These are phyloP conservation scores for Trichoderma semiorbis DNA, from an alignment of 2,329 filamentous ascomycete genomes.

Conservation along the genomic window DNA sequence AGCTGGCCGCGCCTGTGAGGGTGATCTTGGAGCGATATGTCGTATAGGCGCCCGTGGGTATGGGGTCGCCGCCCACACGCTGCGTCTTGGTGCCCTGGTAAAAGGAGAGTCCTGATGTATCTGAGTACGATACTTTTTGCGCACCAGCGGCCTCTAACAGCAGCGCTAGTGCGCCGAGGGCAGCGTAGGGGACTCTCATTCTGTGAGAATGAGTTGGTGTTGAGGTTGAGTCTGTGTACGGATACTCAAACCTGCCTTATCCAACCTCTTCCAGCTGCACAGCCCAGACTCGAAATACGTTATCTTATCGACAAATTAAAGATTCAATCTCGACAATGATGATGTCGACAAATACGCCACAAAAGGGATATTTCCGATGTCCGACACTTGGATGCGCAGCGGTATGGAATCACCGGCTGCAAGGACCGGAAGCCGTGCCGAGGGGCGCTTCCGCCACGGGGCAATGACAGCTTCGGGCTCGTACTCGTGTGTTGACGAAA, in stretches of 20 bases:
- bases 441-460: conserved; percentile 4
- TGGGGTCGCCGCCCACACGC: conserved; percentile 35
- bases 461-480: neutral
- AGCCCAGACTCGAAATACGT: neutral
- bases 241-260: neutral
- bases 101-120: conserved; percentile 36
- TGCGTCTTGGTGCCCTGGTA: conserved; percentile 37
- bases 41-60: conserved; percentile 44
- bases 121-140: conserved; percentile 31
- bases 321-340: neutral
- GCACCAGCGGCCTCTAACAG: conserved; percentile 25
- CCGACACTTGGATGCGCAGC: neutral
- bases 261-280: neutral
- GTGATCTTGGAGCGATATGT: conserved; percentile 43
- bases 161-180: conserved; percentile 26
- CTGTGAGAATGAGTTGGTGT: neutral
- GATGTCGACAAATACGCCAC: neutral
- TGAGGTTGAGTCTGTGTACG: neutral
- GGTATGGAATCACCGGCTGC: neutral
- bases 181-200: conserved; percentile 12
- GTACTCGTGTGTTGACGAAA: neutral
- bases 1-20: conserved; percentile 29
- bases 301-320: neutral
- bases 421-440: neutral
- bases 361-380: neutral